A percentile compares a stretch with the other conserved stretches of the same genome.
Conservation (phyloP, 2,329 filamentous ascomycete species). For the Trichoderma sp. region DNA sequence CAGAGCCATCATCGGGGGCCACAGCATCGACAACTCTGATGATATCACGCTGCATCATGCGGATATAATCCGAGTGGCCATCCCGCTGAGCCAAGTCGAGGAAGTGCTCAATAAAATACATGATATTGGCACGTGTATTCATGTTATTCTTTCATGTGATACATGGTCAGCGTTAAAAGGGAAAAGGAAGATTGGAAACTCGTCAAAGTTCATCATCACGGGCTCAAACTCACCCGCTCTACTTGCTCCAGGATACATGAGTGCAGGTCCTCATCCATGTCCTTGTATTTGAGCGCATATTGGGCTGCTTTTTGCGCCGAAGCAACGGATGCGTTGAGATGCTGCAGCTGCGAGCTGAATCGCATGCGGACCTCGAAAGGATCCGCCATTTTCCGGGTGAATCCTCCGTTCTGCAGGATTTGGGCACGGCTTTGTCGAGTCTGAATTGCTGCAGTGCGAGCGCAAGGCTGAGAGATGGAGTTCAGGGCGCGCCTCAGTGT, state of each 20-base stretch:
- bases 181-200: too few species aligned
- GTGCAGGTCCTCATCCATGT: slow-evolving; percentile 96
- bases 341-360: slow-evolving; percentile 86
- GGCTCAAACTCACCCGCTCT: slow-evolving; percentile 58
- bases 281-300: slow-evolving; percentile 89
- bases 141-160: slow-evolving; percentile 69
- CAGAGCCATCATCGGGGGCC: slow-evolving; percentile 79
- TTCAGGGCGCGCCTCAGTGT: slow-evolving; percentile 12
- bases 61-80: slow-evolving; percentile 75
- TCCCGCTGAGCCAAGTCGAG: slow-evolving; percentile 81
- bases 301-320: slow-evolving; percentile 90
- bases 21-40: slow-evolving; percentile 88
- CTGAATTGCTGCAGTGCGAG: not conserved
- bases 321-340: slow-evolving; percentile 85
- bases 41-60: slow-evolving; percentile 95
- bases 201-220: not conserved
- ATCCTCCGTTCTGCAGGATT: not conserved
- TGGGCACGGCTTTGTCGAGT: not conserved
- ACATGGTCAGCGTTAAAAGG: not conserved
- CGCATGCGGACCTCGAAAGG: slow-evolving; percentile 98
- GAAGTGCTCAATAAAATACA: slow-evolving; percentile 97
- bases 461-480: slow-evolving; percentile 9
- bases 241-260: slow-evolving; percentile 96
- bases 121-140: slow-evolving; percentile 97
- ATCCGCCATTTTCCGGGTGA: slow-evolving; percentile 55